Evolutionary conservation across 2,329 filamentous ascomycete genomes (phyloP), one percentile per base, ranked within the genome.

Genomic region (Capronia epimyces): DNA sequence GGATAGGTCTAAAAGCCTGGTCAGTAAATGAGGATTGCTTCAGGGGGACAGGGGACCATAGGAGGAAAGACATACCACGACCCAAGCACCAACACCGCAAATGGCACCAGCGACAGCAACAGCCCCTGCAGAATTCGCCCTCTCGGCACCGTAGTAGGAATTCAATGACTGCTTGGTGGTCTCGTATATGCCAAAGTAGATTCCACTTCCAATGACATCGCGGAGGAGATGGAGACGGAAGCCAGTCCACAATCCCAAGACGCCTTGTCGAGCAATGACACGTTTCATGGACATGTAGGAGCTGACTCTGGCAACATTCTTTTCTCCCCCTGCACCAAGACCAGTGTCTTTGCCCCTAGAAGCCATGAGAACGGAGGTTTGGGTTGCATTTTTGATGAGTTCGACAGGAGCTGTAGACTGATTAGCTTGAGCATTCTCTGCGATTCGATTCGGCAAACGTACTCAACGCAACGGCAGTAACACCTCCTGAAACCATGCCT

Each of bases 121-220:
- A 13, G 69, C 68, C 12, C 70, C 71, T 20, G 72, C 69, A 1
- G 69, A 69, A 32, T 62, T 62, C 10, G 67, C 69, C 43, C 68
- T 69, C 44, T 69, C 64, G n/a, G 66, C 64, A 1, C 71, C 71
- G 40, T 71, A 64, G 53, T 71, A 68, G 24, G 67, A 71, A n/a
- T 68, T 67, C 12, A 71, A 66, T 4, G 71, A 55, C 55, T 75
- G 71, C 59, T 75, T 75, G 13, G 70, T 68, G 2, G 70, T 72
- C 56, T 75, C 72, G 41, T 75, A 75, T 40, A 74, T 66, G 15
- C 69, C 65, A 52, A 75, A 75, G 50, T 74, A 75, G 39, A 75
- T 58, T 5, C 68, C 72, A 7, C 71, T 70, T 12, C 72, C 72
- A 44, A 74, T 63, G 3, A 69, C 71, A 43, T 75, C 72, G 36